These are phyloP conservation scores for Wickerhamiella hasegawae DNA, from an alignment of 805 yeast genomes.

Conservation along the genomic window DNA sequence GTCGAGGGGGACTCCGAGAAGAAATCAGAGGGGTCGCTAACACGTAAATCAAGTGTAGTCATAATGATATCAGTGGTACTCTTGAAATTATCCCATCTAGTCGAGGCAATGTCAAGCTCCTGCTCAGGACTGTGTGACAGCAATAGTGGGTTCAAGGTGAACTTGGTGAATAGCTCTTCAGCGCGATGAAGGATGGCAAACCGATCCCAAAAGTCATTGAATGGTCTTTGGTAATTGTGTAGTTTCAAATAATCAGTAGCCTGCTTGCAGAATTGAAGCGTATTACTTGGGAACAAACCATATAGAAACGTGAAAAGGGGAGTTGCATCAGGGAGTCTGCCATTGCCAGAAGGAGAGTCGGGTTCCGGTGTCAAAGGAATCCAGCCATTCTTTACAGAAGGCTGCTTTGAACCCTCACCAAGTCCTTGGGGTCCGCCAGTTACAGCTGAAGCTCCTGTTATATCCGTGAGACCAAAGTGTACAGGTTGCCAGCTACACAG, in stretches of 20 bases:
- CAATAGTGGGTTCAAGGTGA: slow-evolving; percentile 34
- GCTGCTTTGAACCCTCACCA: neutral
- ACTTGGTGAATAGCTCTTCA: slow-evolving; percentile 20
- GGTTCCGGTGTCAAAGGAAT: neutral
- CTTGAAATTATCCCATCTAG: slow-evolving; percentile 2
- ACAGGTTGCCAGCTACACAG: slow-evolving; percentile 25
- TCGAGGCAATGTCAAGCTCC: slow-evolving; percentile 17
- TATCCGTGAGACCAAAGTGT: slow-evolving; percentile 3
- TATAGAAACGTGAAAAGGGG: slow-evolving; percentile 35
- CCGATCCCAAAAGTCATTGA: slow-evolving; percentile 22
- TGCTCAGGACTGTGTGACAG: slow-evolving; percentile 24
- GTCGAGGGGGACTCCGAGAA: too few species aligned
- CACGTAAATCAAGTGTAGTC: slow-evolving; percentile 17
- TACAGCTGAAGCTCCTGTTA: too few species aligned
- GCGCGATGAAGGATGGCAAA: slow-evolving; percentile 21
- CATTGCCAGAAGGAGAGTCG: neutral
- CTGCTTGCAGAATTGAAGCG: slow-evolving; percentile 27
- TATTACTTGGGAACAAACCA: slow-evolving; percentile 40
- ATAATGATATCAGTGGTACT: slow-evolving; percentile 3
- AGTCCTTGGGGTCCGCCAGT: neutral
- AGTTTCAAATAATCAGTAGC: slow-evolving; percentile 26
- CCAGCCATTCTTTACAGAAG: too few species aligned
- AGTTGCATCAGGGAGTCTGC: slow-evolving; percentile 16
- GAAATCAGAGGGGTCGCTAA: too few species aligned
- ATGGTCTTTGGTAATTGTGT: slow-evolving; percentile 10